Percentiles rank a stretch among this genome's conserved stretches.
Conservation (phyloP, 1,284 basidiomycete species). For the Ceratobasidium sp. region DNA sequence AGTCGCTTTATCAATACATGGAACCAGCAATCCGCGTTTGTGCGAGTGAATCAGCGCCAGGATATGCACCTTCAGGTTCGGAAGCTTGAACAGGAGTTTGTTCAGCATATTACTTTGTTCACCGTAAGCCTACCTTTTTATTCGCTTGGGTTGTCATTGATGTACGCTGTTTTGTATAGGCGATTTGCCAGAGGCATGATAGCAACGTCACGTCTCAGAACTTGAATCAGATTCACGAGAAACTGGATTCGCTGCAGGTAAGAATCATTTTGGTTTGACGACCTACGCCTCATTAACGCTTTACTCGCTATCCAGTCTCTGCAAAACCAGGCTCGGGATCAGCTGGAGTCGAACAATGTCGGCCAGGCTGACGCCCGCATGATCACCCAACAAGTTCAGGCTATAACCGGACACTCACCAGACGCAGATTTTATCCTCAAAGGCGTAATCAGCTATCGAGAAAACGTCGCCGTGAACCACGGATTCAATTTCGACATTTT, state of each 20-base stretch:
- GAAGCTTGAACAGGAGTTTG: not conserved
- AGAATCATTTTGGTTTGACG: not conserved
- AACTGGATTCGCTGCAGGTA: slow-evolving; percentile 7
- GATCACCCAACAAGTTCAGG: slow-evolving; percentile 1
- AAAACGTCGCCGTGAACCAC: not conserved
- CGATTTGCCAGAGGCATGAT: not conserved
- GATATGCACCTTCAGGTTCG: slow-evolving; percentile 7
- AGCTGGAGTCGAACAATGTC: not conserved
- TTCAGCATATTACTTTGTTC: not conserved
- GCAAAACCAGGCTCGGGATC: slow-evolving; percentile 1
- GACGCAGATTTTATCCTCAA: slow-evolving; percentile 3
- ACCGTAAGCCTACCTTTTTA: not conserved
- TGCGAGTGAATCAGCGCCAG: not conserved
- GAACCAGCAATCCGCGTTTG: not conserved
- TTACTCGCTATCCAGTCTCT: not conserved
- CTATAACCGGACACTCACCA: not conserved
- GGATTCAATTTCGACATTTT: slow-evolving; percentile 19
- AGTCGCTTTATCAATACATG: slow-evolving; percentile 1
- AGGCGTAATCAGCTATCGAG: slow-evolving; percentile 12
- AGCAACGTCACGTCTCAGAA: not conserved
- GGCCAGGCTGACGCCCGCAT: not conserved
- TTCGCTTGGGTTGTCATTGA: not conserved
- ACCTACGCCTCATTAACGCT: not conserved
- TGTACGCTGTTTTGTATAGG: not conserved
- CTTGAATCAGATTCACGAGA: not conserved